phyloP scores from a whole-genome alignment of 257 asterid species.

The Lavandula angustifolia region DNA sequence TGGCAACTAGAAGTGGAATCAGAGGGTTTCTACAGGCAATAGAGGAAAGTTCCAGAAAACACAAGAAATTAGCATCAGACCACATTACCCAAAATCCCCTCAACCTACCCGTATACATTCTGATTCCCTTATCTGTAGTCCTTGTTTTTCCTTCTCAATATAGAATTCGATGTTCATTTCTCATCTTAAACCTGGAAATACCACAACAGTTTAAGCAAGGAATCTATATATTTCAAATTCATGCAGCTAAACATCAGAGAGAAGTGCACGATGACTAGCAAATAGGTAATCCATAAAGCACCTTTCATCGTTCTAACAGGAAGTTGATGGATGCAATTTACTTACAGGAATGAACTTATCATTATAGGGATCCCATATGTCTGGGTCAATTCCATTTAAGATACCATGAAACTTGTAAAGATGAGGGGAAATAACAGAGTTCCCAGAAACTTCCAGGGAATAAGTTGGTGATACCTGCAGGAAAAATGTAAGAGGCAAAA shows the following conservation, averaged over 20 bases:
- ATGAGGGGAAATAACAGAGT: constrained; percentile 71
- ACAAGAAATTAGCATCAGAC: too few relatives aligned
- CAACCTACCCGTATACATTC: too few relatives aligned
- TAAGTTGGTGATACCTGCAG: constrained; percentile 96
- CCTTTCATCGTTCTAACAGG: constrained; percentile 9
- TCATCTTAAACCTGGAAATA: background rate
- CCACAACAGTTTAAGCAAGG: background rate
- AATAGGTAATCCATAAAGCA: constrained; percentile 18
- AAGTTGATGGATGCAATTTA: constrained; percentile 27
- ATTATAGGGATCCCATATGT: constrained; percentile 96
- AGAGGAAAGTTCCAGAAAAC: too few relatives aligned
- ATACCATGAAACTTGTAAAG: constrained; percentile 93
- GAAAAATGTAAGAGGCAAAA: constrained; percentile 23
- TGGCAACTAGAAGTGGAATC: too few relatives aligned
- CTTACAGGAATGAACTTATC: constrained; percentile 91
- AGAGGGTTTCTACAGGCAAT: too few relatives aligned
- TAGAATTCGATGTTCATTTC: background rate
- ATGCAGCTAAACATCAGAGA: constrained; percentile 19
- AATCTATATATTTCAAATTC: constrained; percentile 8
- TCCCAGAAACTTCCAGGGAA: constrained; percentile 78
- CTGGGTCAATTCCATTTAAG: constrained; percentile 95
- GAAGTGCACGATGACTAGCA: constrained; percentile 6
- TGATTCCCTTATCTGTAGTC: too few relatives aligned
- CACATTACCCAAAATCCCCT: too few relatives aligned
- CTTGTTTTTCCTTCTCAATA: background rate